Evolutionary conservation across 2,329 filamentous ascomycete genomes (phyloP).

Genomic region (Magnaporthiopsis incrustans): DNA sequence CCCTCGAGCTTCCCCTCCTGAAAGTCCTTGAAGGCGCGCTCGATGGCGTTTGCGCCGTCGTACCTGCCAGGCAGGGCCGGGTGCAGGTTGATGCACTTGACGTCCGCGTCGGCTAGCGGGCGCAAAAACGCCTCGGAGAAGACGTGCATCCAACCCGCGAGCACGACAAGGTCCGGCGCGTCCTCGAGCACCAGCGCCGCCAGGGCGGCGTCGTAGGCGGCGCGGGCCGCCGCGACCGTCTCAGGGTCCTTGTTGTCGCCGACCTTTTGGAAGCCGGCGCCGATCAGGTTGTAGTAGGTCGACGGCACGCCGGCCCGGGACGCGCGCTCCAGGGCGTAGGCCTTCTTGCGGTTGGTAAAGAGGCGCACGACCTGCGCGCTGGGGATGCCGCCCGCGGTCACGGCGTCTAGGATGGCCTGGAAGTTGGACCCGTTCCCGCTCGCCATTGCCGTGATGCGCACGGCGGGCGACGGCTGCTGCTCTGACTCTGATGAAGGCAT

Average conservation of each 20-base stretch:
- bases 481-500: not conserved
- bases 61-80: constrained; percentile 67
- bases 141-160: constrained; percentile 85
- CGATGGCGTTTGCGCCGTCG: constrained; percentile 71
- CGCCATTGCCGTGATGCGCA: constrained; percentile 58
- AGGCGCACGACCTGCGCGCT: constrained; percentile 37
- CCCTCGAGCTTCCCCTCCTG: constrained; percentile 54
- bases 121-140: constrained; percentile 62
- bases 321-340: constrained; percentile 32
- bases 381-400: constrained; percentile 29
- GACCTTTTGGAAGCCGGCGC: constrained; percentile 54
- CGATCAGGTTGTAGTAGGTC: constrained; percentile 73
- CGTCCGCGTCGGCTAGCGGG: constrained; percentile 52
- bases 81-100: constrained; percentile 76
- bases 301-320: constrained; percentile 56
- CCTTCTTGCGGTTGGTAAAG: constrained; percentile 39
- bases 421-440: constrained; percentile 71
- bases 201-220: constrained; percentile 67
- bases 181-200: constrained; percentile 58
- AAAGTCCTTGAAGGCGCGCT: constrained; percentile 68
- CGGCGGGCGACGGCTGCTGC: not conserved
- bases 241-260: constrained; percentile 53
- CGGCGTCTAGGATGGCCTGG: constrained; percentile 58
- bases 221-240: constrained; percentile 48
- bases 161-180: constrained; percentile 66